These are phyloP conservation scores for Rhododendron ovatum DNA, from an alignment of 148 eudicot species.

Conservation along the genomic window DNA sequence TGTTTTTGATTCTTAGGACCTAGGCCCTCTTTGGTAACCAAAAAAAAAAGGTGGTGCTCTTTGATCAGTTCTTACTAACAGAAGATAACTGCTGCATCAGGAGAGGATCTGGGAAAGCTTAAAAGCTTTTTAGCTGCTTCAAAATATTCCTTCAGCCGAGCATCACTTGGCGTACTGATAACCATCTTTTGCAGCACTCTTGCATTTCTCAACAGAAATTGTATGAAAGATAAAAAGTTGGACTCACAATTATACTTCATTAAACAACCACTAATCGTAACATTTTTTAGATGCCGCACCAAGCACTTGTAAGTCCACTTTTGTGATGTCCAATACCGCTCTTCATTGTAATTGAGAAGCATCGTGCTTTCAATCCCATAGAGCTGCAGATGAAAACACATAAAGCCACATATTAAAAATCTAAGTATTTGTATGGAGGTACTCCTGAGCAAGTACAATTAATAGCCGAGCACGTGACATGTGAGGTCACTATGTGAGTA, in stretches of 20 bases:
- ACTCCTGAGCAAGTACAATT: too few species aligned
- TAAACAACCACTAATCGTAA: neutral
- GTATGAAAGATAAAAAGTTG: neutral
- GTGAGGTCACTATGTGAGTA: too few species aligned
- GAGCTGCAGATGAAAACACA: neutral
- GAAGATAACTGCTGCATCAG: neutral
- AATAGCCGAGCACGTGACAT: too few species aligned
- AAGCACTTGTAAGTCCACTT: neutral
- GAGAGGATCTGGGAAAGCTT: slow-evolving; percentile 4
- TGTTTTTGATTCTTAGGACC: too few species aligned
- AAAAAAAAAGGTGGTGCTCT: neutral
- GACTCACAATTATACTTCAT: neutral
- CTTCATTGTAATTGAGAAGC: neutral
- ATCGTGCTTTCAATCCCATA: neutral
- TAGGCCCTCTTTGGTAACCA: too few species aligned
- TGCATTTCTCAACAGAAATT: neutral
- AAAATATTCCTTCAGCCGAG: neutral
- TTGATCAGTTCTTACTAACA: neutral
- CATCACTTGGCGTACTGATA: neutral
- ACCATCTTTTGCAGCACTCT: neutral
- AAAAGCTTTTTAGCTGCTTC: neutral
- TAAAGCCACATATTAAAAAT: neutral
- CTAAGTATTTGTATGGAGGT: too few species aligned
- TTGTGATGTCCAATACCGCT: neutral
- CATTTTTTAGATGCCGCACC: neutral